Percentiles rank a stretch among this genome's conserved stretches.
These are phyloP conservation scores for Linum usitatissimum DNA, from an alignment of 345 rosid genomes.

Conservation along the genomic window DNA sequence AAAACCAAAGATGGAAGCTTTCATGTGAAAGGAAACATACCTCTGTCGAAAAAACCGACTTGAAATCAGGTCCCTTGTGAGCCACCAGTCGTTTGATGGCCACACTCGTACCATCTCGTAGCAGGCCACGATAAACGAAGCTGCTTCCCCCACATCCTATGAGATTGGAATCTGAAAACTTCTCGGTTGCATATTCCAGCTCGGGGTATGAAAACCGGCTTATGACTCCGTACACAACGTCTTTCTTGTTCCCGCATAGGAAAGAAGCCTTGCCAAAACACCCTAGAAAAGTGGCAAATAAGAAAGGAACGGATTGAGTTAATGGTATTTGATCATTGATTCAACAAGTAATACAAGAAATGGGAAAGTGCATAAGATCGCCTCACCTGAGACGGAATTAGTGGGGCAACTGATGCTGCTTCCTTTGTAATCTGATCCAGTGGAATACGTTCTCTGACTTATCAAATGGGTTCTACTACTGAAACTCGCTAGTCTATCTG, in stretches of 20 bases:
- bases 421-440: conserved; percentile 30
- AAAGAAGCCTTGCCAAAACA: conserved; percentile 50
- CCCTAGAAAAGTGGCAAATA: conserved; percentile 32
- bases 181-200: conserved; percentile 63
- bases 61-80: conserved; percentile 55
- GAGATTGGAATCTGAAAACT: conserved; percentile 56
- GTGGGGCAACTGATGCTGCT: conserved; percentile 30
- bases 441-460: conserved; percentile 32
- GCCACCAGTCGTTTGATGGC: conserved; percentile 70
- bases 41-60: conserved; percentile 59
- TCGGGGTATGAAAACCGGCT: conserved; percentile 56
- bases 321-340: neutral
- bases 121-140: conserved; percentile 73
- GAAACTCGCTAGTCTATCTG: conserved; percentile 69
- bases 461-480: conserved; percentile 70
- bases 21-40: conserved; percentile 16
- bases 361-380: neutral
- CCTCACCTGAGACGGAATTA: conserved; percentile 33
- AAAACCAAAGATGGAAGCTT: too few relatives aligned
- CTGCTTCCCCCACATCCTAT: conserved; percentile 93
- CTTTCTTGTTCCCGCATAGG: conserved; percentile 39
- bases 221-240: conserved; percentile 43
- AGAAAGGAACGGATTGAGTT: neutral
- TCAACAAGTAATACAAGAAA: neutral
- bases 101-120: conserved; percentile 64